Base-by-base conservation (phyloP, 257 asterid genomes). In the Fraxinus quadrangulata region DNA sequence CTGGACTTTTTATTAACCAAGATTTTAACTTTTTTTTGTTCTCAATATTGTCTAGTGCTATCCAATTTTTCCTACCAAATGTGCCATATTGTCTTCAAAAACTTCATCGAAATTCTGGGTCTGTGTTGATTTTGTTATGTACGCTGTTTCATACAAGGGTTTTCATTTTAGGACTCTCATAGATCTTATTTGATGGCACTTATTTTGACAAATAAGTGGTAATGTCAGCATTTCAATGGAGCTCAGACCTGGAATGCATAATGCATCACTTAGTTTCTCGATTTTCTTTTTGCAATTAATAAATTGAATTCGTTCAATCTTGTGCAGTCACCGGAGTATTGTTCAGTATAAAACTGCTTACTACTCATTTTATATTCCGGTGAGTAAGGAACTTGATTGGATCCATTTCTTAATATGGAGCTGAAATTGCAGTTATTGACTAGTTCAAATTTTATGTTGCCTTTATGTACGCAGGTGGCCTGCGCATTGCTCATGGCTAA, bases 331-430 rank as follows among this genome's bases (percentile, higher is more conserved):
- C 81, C 97, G 97, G 70, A 89, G 98, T 72, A 95, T 95, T 80
- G 99, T 95, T 67, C 92, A 92, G 85, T 93, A 90, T 81, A 95
- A 95, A 87, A 93, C 99, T 54, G 96, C 99, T 74, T 95, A 95
- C 80, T 95, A 95, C 89, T 95, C 99, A 21, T 95, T 95, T 85
- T 91, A 95, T 90, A 92, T 95, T 70, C 99, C 99, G 14, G 98
- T 92, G 81, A 92, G 97, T 75, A 31, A 40, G 49, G 26, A 13
- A 26, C 6, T 61, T 21, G 31, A 31, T 59, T 47, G 34, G 63
- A 14, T 63, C 39, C 76, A 33, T 36, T 13, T 16, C 59, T 37
- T 61, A 39, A 74, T 37, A 14, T 67, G 34, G 39, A 63, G 26
- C 4, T 72, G 56, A 72, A 63, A 37, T 3, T 78, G 51, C 13